phyloP scores from a whole-genome alignment of 768 basidiomycete species.

The Mycena filopes region DNA sequence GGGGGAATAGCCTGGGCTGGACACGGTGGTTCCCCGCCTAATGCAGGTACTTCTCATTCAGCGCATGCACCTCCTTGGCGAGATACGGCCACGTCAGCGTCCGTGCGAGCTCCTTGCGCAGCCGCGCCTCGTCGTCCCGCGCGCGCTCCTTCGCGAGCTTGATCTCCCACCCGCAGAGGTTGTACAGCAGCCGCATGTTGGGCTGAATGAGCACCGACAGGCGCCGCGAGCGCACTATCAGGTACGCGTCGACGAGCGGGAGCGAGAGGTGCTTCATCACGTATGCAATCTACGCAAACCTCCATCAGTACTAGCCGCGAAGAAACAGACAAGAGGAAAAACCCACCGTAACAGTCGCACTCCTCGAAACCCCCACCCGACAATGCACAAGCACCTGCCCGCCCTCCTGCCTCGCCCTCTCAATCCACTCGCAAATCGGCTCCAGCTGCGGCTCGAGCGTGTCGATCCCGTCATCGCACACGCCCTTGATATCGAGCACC shows the following conservation, averaged over 20 bases:
- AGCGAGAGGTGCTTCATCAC: constrained; percentile 93
- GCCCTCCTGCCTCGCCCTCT: constrained; percentile 81
- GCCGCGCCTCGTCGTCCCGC: constrained; percentile 56
- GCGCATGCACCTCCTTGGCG: constrained; percentile 83
- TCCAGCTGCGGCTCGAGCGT: constrained; percentile 62
- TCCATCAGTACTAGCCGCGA: constrained; percentile 10
- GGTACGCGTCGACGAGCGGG: constrained; percentile 92
- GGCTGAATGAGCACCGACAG: constrained; percentile 94
- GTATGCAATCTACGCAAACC: constrained; percentile 80
- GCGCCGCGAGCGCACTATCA: constrained; percentile 90
- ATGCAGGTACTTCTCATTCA: constrained; percentile 86
- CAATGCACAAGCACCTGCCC: constrained; percentile 96
- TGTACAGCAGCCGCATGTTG: constrained; percentile 95
- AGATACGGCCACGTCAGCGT: constrained; percentile 88
- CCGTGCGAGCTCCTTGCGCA: constrained; percentile 70
- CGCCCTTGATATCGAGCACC: constrained; percentile 90
- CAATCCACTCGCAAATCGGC: constrained; percentile 94
- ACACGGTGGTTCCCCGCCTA: constrained; percentile 17
- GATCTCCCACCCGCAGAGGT: constrained; percentile 95
- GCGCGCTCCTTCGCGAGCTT: constrained; percentile 85
- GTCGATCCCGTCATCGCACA: constrained; percentile 97
- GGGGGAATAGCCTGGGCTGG: constrained; percentile 32
- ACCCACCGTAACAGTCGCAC: constrained; percentile 90
- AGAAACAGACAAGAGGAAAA: constrained; percentile 16
- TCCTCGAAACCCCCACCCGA: constrained; percentile 97